These are phyloP conservation scores for Fusarium humuli DNA, from an alignment of 2,329 filamentous ascomycete species.

Conservation along the genomic window DNA sequence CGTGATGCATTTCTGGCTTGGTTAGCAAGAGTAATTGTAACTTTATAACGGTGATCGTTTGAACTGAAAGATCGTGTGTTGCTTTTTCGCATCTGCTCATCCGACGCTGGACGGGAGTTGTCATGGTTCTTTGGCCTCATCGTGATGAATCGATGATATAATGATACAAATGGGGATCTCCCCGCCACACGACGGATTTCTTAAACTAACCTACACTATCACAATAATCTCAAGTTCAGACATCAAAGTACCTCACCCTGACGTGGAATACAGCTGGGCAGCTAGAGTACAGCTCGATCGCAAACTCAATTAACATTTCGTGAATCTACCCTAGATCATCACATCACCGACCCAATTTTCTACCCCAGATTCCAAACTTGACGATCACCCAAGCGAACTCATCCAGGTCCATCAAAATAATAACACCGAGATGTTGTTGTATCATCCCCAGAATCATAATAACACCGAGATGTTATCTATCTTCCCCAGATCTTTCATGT, in stretches of 20 bases:
- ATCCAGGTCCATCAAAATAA: not conserved
- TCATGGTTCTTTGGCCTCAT: not conserved
- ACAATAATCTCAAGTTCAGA: not conserved
- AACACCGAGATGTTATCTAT: slow-evolving; percentile 1
- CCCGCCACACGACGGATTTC: not conserved
- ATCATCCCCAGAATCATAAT: not conserved
- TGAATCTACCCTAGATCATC: not conserved
- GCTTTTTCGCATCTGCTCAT: not conserved
- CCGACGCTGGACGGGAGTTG: not conserved
- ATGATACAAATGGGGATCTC: not conserved
- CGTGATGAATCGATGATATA: not conserved
- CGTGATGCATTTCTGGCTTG: slow-evolving; percentile 12
- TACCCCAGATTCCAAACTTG: not conserved
- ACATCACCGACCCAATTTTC: not conserved
- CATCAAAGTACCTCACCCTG: not conserved
- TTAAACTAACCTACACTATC: not conserved
- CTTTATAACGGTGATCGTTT: not conserved
- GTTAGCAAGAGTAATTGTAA: not conserved
- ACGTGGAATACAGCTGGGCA: no score
- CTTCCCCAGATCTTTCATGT: not conserved
- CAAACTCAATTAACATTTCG: not conserved
- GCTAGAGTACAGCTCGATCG: not conserved
- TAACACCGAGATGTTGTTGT: not conserved
- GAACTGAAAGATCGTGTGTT: not conserved
- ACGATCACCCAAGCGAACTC: not conserved